Conservation (phyloP, 495 filamentous ascomycete species). For the Diplogelasinospora grovesii region DNA sequence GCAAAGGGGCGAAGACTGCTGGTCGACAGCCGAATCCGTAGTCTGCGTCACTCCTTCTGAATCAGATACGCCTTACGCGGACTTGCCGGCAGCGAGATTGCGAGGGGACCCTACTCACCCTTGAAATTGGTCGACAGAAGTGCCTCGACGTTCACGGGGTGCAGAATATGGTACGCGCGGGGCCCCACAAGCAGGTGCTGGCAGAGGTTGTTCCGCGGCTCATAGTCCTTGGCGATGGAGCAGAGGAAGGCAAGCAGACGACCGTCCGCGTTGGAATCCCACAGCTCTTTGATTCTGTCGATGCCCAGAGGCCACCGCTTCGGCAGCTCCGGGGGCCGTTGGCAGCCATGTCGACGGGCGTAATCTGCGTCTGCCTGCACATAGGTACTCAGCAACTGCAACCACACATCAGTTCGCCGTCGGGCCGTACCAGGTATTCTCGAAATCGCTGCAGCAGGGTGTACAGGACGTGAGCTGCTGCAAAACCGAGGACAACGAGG, state of each 20-base stretch:
- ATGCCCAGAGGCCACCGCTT: conserved; percentile 36
- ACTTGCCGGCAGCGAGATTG: too few species aligned
- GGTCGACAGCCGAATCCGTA: conserved; percentile 28
- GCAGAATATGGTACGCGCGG: conserved; percentile 26
- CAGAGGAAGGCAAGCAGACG: conserved; percentile 30
- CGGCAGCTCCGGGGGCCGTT: conserved; percentile 25
- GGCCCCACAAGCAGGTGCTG: conserved; percentile 28
- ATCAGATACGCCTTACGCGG: not conserved
- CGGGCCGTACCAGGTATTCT: too few species aligned
- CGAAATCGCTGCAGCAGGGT: too few species aligned
- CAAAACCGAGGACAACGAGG: too few species aligned
- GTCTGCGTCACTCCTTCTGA: too few species aligned
- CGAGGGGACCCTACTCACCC: conserved; percentile 13
- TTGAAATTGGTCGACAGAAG: conserved; percentile 34
- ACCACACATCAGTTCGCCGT: too few species aligned
- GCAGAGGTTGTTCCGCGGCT: conserved; percentile 25
- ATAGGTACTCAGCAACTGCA: too few species aligned
- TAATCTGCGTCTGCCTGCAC: too few species aligned
- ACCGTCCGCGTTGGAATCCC: conserved; percentile 26
- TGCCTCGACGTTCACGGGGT: conserved; percentile 31
- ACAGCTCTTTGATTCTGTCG: conserved; percentile 32
- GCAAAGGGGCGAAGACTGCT: conserved; percentile 25
- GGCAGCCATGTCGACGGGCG: conserved; percentile 24
- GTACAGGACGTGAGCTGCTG: too few species aligned
- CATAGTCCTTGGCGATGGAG: conserved; percentile 28